Evolutionary conservation across 345 rosid species (phyloP).

Genomic region (Anacardium occidentale): DNA sequence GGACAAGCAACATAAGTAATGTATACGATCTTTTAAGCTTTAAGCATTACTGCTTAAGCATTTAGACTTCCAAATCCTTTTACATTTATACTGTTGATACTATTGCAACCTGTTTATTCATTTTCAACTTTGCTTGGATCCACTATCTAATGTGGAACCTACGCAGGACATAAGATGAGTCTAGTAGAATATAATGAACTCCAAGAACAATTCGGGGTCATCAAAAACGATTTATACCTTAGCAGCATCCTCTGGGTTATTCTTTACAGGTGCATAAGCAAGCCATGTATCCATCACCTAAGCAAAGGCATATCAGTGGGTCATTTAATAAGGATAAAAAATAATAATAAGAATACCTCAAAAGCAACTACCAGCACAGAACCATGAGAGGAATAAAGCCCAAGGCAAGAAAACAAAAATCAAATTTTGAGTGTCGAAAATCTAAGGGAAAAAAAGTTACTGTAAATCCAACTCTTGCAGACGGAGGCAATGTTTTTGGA

Average conservation of each 20-base stretch:
- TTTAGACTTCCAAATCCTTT: not conserved
- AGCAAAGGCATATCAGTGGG: not conserved
- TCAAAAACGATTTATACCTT: constrained; percentile 44
- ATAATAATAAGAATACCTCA: not conserved
- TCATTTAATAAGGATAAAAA: constrained; percentile 3
- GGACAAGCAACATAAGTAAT: not conserved
- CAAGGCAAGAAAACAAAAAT: not conserved
- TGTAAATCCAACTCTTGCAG: constrained; percentile 89
- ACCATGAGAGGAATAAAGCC: constrained; percentile 7
- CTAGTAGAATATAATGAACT: not conserved
- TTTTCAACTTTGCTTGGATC: not conserved
- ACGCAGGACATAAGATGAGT: not conserved
- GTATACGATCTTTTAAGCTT: not conserved
- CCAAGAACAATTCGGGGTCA: not conserved
- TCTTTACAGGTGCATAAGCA: constrained; percentile 94
- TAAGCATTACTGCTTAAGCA: not conserved
- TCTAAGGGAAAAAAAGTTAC: constrained; percentile 38
- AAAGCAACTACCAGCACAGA: constrained; percentile 1
- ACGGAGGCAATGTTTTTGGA: constrained; percentile 86
- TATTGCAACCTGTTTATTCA: not conserved
- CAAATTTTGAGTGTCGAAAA: not conserved
- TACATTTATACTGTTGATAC: not conserved
- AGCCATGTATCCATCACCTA: constrained; percentile 89
- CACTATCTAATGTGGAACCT: not conserved
- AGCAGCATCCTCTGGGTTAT: constrained; percentile 91